Base-by-base conservation (phyloP, 2,329 filamentous ascomycete species). In the Aspergillus flavus region DNA sequence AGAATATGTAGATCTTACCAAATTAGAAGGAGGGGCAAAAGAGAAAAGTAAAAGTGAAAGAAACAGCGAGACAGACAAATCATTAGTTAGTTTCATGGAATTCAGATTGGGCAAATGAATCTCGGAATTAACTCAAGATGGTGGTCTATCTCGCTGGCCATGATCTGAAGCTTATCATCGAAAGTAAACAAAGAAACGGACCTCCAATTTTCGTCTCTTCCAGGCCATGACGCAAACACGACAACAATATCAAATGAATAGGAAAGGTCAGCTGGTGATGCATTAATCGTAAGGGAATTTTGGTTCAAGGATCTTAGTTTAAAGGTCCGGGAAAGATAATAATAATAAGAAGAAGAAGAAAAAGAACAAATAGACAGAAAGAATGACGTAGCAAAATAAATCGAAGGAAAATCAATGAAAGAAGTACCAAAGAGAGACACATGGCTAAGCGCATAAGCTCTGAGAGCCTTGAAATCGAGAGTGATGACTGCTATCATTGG, bases 401-500 rank as follows among this genome's bases (percentile, higher is more conserved):
- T 59, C 52, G 66, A 71, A 70, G 69, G 71, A 69, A 71, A 62
- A 64, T 71, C 69, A 62, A 23, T 61, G 65, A 66, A 53, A 16
- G 12, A 28, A 14, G 34, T 2, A 21, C 11, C 28, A 32, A 52
- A 52, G 28, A 54, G n/a, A 19, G 12, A 16, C 14, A 55, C 5
- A 21, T 6, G 61, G 54, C 61, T 71, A 78, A 63, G 73, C 72
- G 66, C 78, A 78, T 21, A 79, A 63, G 59, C 76, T 72, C 61
- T 75, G 76, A 43, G 74, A 70, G 53, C 68, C 75, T 39, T 73
- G 72, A 61, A 77, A 76, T 48, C 78, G 75, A 57, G 67, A 63
- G 63, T 79, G 79, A 12, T 69, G 57, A 32, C 61, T 63, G 28
- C 56, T 61, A 16, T 70, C 70, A n/a, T 63, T 62, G 32, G 68